Percentiles rank a stretch among this genome's conserved stretches.
These are phyloP conservation scores for Ricinus communis DNA, from an alignment of 345 rosid species.

Conservation along the genomic window DNA sequence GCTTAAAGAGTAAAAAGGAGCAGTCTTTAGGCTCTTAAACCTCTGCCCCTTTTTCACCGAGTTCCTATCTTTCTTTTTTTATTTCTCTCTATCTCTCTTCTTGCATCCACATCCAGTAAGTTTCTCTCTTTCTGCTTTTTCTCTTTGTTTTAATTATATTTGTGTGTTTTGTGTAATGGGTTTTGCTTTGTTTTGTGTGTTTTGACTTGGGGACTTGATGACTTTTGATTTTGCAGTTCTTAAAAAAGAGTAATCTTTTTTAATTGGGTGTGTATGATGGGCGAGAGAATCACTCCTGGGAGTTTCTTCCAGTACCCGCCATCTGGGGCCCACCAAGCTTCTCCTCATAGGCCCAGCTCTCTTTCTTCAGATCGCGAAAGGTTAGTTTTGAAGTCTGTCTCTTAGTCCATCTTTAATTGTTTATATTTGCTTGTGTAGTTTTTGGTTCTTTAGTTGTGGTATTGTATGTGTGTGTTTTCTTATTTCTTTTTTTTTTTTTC, in stretches of 20 bases:
- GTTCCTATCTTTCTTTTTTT: neutral
- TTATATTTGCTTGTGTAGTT: neutral
- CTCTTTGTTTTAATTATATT: neutral
- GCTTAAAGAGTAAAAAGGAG: neutral
- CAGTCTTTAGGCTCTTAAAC: conserved; percentile 9
- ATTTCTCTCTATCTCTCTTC: neutral
- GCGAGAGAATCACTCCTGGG: conserved; percentile 79
- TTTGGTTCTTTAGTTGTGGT: neutral
- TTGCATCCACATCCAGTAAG: conserved; percentile 24
- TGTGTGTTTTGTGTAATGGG: conserved; percentile 13
- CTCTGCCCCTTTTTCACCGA: conserved; percentile 22
- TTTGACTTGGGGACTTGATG: neutral
- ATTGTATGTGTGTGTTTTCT: neutral
- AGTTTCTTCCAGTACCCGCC: conserved; percentile 88
- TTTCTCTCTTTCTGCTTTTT: neutral
- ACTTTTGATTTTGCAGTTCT: conserved; percentile 6
- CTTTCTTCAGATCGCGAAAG: conserved; percentile 75
- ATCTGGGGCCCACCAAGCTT: conserved; percentile 64
- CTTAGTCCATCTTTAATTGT: conserved; percentile 3
- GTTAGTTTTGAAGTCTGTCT: conserved; percentile 30
- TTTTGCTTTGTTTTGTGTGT: conserved; percentile 22
- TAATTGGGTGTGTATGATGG: conserved; percentile 48
- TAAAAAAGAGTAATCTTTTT: neutral
- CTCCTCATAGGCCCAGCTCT: conserved; percentile 77
- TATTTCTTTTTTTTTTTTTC: neutral